Evolutionary conservation across 306 rosid genomes (phyloP).

Genomic region (Hylodesmum podocarpum): DNA sequence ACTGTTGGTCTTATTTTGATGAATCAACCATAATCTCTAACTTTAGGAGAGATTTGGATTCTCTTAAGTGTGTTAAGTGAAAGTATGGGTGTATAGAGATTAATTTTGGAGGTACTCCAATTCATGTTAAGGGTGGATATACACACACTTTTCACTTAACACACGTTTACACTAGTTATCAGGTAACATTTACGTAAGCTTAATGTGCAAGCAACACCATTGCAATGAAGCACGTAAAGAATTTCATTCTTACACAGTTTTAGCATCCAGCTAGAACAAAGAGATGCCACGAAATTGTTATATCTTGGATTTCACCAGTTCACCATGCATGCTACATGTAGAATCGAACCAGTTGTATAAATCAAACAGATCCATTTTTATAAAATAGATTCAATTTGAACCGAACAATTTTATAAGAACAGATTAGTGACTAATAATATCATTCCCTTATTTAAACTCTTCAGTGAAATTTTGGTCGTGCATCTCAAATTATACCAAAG

Average conservation of each 20-base stretch:
- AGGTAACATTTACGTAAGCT: not conserved
- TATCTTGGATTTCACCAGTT: not conserved
- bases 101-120: not conserved
- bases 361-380: too few species aligned
- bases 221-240: not conserved
- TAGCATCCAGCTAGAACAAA: not conserved
- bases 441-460: too few species aligned
- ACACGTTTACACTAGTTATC: not conserved
- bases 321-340: not conserved
- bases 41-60: not conserved
- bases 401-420: too few species aligned
- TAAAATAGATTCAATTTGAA: too few species aligned
- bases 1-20: not conserved
- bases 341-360: too few species aligned
- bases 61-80: not conserved
- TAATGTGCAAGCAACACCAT: not conserved
- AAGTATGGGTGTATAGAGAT: not conserved
- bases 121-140: not conserved
- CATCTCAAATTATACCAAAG: too few species aligned
- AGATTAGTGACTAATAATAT: too few species aligned
- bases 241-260: not conserved
- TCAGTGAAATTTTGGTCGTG: too few species aligned
- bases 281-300: not conserved
- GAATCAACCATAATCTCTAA: not conserved
- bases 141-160: not conserved